A percentile compares a stretch with the other conserved stretches of the same genome.
These are phyloP conservation scores for Seiridium unicorne DNA, from an alignment of 2,329 filamentous ascomycete genomes.

Conservation along the genomic window DNA sequence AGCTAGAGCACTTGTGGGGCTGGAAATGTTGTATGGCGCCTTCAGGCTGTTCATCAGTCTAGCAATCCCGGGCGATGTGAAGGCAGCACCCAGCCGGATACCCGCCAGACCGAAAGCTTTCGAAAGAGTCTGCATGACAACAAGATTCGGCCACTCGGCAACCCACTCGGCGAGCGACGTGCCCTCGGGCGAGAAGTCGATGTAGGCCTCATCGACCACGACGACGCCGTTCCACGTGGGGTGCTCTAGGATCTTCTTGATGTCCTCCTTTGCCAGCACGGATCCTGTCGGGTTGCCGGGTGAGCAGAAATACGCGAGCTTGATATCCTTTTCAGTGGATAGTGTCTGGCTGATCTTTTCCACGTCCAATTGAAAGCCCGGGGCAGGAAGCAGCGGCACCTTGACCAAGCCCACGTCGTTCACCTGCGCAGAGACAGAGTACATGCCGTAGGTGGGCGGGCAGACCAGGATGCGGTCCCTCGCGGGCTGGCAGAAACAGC, in stretches of 20 bases:
- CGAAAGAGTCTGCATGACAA: constrained; percentile 97
- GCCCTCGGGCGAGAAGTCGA: constrained; percentile 83
- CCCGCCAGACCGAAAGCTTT: constrained; percentile 96
- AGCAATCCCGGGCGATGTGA: constrained; percentile 73
- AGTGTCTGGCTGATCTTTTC: constrained; percentile 66
- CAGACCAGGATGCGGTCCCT: constrained; percentile 90
- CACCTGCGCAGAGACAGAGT: constrained; percentile 87
- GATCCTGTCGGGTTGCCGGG: constrained; percentile 92
- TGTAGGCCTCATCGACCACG: constrained; percentile 86
- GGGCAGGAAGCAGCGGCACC: constrained; percentile 74
- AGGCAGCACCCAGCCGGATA: constrained; percentile 85
- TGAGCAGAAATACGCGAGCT: constrained; percentile 89
- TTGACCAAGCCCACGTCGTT: constrained; percentile 88
- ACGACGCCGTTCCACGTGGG: constrained; percentile 94
- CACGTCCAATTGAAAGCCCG: constrained; percentile 73
- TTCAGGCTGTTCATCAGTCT: constrained; percentile 85
- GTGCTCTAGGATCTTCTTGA: constrained; percentile 75
- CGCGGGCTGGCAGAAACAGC: constrained; percentile 88
- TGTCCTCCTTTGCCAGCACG: constrained; percentile 71
- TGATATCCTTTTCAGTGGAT: constrained; percentile 62
- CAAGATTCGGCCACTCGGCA: constrained; percentile 87
- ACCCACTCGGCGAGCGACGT: constrained; percentile 90
- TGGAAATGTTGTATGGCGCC: constrained; percentile 93
- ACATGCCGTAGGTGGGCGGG: constrained; percentile 98
- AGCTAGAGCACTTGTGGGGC: constrained; percentile 80